Conservation (phyloP, 768 basidiomycete genomes). For the Omphalotus guepiniiformis region DNA sequence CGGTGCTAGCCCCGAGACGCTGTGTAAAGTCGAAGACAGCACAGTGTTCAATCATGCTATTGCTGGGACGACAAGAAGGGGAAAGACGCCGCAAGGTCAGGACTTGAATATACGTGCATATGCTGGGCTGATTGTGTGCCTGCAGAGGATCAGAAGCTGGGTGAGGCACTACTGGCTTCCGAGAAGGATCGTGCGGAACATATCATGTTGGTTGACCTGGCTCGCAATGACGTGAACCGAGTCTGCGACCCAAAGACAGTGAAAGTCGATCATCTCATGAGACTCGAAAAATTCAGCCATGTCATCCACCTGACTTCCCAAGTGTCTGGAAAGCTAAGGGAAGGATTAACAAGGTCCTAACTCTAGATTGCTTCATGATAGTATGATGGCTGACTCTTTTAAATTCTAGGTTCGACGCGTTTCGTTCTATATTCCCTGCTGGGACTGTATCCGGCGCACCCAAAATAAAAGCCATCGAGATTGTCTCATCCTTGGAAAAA, state of each 20-base stretch:
- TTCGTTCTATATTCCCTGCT: slow-evolving; percentile 98
- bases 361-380: slow-evolving; percentile 3
- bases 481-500: slow-evolving; percentile 80
- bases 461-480: slow-evolving; percentile 97
- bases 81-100: slow-evolving; percentile 81
- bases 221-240: slow-evolving; percentile 96
- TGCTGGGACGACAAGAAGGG: slow-evolving; percentile 89
- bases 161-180: slow-evolving; percentile 69
- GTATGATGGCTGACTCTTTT: slow-evolving; percentile 5
- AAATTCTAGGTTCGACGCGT: slow-evolving; percentile 93
- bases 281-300: slow-evolving; percentile 92
- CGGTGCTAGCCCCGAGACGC: slow-evolving; percentile 96
- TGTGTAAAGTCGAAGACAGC: slow-evolving; percentile 91
- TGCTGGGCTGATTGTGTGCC: background rate
- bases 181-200: slow-evolving; percentile 98
- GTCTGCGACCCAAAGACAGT: slow-evolving; percentile 94
- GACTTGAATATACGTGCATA: background rate
- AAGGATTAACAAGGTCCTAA: slow-evolving; percentile 74
- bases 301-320: slow-evolving; percentile 97
- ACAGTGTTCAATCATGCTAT: slow-evolving; percentile 98
- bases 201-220: slow-evolving; percentile 98
- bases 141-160: slow-evolving; percentile 85
- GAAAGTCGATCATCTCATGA: slow-evolving; percentile 94
- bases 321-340: slow-evolving; percentile 81
- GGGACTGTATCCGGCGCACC: slow-evolving; percentile 99